Conservation (phyloP, 352 stramenopile genomes). For the Phytophthora fragariaefolia region DNA sequence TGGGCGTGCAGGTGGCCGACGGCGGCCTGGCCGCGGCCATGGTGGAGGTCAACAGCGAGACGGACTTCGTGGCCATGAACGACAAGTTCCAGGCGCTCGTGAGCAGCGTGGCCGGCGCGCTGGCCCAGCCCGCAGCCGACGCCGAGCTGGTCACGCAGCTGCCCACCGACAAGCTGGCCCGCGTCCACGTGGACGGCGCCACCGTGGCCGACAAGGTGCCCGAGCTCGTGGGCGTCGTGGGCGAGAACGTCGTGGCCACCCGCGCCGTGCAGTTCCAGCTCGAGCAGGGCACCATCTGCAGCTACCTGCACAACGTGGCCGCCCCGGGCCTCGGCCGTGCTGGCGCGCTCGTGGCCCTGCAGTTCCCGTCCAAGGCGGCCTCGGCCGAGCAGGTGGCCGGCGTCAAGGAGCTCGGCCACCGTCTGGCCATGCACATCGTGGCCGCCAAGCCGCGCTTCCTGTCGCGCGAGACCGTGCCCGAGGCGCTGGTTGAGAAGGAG, state of each 20-base stretch:
- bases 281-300: slow-evolving; percentile 75
- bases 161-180: slow-evolving; percentile 47
- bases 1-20: slow-evolving; percentile 62
- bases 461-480: slow-evolving; percentile 85
- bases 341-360: slow-evolving; percentile 91
- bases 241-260: slow-evolving; percentile 87
- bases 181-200: slow-evolving; percentile 59
- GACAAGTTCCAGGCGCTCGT: slow-evolving; percentile 90
- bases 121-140: slow-evolving; percentile 37
- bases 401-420: slow-evolving; percentile 88
- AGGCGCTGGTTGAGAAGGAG: slow-evolving; percentile 91
- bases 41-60: slow-evolving; percentile 96
- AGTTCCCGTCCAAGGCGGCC: slow-evolving; percentile 63
- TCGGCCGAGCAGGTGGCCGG: slow-evolving; percentile 55
- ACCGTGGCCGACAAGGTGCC: slow-evolving; percentile 76
- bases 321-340: slow-evolving; percentile 72
- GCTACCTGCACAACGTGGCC: slow-evolving; percentile 88
- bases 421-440: slow-evolving; percentile 96
- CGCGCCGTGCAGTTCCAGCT: slow-evolving; percentile 78
- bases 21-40: slow-evolving; percentile 58
- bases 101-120: slow-evolving; percentile 50
- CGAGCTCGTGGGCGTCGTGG: slow-evolving; percentile 83
- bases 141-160: slow-evolving; percentile 40
- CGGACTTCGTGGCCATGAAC: slow-evolving; percentile 95
- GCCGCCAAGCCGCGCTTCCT: slow-evolving; percentile 93